phyloP scores from a whole-genome alignment of 805 yeast genomes.

The Saccharomycopsis guyanensis region DNA sequence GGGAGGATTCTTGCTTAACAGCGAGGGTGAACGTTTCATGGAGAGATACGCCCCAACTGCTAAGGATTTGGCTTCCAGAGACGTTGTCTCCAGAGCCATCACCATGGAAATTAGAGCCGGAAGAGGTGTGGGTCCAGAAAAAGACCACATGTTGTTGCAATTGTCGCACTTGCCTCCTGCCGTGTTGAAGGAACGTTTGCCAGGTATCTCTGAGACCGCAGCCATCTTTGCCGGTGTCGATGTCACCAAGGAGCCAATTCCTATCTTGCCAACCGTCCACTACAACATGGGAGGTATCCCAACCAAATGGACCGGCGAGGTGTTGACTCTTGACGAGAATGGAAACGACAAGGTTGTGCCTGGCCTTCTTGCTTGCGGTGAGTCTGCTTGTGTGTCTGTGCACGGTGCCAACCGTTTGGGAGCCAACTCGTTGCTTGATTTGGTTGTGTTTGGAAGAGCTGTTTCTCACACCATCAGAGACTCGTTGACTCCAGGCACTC shows the following conservation, averaged over 20 bases:
- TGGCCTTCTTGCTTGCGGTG: conserved; percentile 96
- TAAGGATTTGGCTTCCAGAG: conserved; percentile 97
- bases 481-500: conserved; percentile 78
- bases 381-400: conserved; percentile 97
- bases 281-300: conserved; percentile 99
- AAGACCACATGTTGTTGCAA: conserved; percentile 94
- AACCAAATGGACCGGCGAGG: conserved; percentile 96
- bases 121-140: conserved; percentile 95
- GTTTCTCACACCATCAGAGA: conserved; percentile 89
- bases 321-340: conserved; percentile 65
- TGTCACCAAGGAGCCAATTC: conserved; percentile 98
- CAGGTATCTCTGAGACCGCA: conserved; percentile 99
- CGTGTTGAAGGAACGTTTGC: conserved; percentile 89
- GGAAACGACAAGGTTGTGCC: conserved; percentile 90
- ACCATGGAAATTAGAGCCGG: conserved; percentile 98
- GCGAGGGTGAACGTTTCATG: conserved; percentile 99
- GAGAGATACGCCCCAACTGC: conserved; percentile 99
- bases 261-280: conserved; percentile 96
- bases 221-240: conserved; percentile 98
- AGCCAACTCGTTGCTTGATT: conserved; percentile 92
- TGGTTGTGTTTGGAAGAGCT: conserved; percentile 98
- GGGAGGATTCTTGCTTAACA: conserved; percentile 94
- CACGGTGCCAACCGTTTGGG: conserved; percentile 99
- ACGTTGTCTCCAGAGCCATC: conserved; percentile 96
- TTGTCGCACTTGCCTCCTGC: conserved; percentile 88